These are phyloP conservation scores for Plasmodium coatneyi DNA, from an alignment of 169 alveolate species.

Conservation along the genomic window DNA sequence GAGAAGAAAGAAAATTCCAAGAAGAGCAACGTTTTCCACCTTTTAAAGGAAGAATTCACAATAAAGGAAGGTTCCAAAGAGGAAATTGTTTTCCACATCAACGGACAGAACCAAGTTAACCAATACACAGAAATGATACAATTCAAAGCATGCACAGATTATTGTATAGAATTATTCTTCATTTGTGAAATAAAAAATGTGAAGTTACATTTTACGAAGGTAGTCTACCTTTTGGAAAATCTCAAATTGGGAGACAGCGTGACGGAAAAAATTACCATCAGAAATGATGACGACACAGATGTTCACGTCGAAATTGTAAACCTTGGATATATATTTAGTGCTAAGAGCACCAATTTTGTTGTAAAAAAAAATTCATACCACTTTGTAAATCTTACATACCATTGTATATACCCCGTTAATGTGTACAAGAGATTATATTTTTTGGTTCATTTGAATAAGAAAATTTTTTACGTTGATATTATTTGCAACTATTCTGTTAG, in stretches of 20 bases:
- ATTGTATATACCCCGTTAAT: slow-evolving; percentile 70
- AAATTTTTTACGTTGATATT: slow-evolving; percentile 55
- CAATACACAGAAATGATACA: slow-evolving; percentile 50
- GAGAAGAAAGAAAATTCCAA: not conserved
- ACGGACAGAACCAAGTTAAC: slow-evolving; percentile 54
- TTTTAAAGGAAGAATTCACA: slow-evolving; percentile 33
- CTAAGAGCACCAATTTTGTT: slow-evolving; percentile 41
- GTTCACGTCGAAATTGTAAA: slow-evolving; percentile 46
- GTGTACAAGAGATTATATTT: slow-evolving; percentile 54
- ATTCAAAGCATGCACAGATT: slow-evolving; percentile 69
- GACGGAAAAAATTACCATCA: slow-evolving; percentile 55
- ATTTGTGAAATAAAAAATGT: slow-evolving; percentile 60
- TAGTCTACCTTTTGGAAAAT: slow-evolving; percentile 46
- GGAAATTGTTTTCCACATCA: slow-evolving; percentile 9
- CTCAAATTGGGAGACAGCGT: slow-evolving; percentile 38
- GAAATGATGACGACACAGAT: slow-evolving; percentile 69
- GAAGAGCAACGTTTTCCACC: slow-evolving; percentile 22
- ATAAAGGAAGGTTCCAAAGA: slow-evolving; percentile 26
- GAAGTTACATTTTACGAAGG: slow-evolving; percentile 22
- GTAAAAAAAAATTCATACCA: slow-evolving; percentile 56
- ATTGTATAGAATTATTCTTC: slow-evolving; percentile 34
- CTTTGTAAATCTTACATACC: slow-evolving; percentile 36
- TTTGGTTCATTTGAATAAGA: slow-evolving; percentile 65
- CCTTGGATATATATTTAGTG: slow-evolving; percentile 24
- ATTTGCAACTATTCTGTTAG: slow-evolving; percentile 62